Evolutionary conservation across 1,284 basidiomycete species (phyloP).

Genomic region (Rhodotorula sp.): DNA sequence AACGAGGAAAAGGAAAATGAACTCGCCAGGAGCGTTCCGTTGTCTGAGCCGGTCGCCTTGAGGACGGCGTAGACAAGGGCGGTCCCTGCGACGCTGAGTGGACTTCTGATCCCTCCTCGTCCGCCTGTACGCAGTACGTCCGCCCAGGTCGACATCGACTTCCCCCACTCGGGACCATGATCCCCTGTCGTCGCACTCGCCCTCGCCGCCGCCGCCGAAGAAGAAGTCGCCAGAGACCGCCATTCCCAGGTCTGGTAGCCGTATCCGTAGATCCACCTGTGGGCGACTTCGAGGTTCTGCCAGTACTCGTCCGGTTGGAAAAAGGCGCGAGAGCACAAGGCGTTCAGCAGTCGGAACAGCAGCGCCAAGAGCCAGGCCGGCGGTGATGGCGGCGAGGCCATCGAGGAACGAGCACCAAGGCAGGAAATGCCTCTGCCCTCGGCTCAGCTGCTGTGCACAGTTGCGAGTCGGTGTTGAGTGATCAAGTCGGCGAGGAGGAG

Average conservation of each 20-base stretch:
- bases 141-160: neutral
- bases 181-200: constrained; percentile 53
- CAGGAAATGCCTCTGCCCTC: neutral
- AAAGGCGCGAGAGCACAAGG: constrained; percentile 73
- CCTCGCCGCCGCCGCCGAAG: constrained; percentile 46
- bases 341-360: constrained; percentile 52
- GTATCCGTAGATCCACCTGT: constrained; percentile 82
- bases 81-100: constrained; percentile 58
- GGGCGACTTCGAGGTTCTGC: constrained; percentile 90
- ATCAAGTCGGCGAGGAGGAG: too few relatives aligned
- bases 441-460: too few relatives aligned
- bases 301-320: constrained; percentile 99
- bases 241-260: constrained; percentile 97
- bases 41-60: constrained; percentile 59
- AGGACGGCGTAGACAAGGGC: constrained; percentile 73
- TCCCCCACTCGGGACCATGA: neutral
- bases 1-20: constrained; percentile 2
- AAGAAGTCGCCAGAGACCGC: constrained; percentile 51
- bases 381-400: neutral
- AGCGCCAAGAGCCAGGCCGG: constrained; percentile 36
- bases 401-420: neutral
- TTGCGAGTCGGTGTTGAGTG: too few relatives aligned
- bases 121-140: constrained; percentile 6
- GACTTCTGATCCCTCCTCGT: constrained; percentile 48
- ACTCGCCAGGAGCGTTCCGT: constrained; percentile 47